Conservation (phyloP, 805 yeast species). For the Starmerella geochares region DNA sequence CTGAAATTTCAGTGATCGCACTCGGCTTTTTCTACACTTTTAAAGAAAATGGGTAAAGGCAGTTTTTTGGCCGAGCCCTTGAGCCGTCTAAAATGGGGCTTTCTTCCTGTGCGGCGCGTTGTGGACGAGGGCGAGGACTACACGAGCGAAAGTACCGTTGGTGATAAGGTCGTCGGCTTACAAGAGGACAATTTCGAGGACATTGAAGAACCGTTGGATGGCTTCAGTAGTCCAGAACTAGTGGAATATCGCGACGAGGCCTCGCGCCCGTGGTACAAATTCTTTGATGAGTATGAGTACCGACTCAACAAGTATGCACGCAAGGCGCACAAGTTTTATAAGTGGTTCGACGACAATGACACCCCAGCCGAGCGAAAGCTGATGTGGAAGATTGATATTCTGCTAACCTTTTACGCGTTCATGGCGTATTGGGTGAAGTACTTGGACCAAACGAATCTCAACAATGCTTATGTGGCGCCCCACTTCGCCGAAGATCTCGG, state of each 20-base stretch:
- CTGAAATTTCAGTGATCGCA: background rate
- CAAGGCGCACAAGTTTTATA: constrained; percentile 39
- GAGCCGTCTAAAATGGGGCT: constrained; percentile 19
- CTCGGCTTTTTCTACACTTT: background rate
- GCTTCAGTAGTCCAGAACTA: background rate
- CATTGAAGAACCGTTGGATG: background rate
- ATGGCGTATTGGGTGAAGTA: constrained; percentile 61
- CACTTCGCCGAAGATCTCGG: constrained; percentile 34
- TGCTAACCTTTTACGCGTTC: constrained; percentile 45
- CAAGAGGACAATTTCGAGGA: constrained; percentile 13
- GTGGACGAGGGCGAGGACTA: constrained; percentile 17
- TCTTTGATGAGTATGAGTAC: constrained; percentile 53
- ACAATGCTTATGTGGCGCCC: constrained; percentile 52
- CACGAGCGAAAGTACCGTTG: background rate
- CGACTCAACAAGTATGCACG: constrained; percentile 33
- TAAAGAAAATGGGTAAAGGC: background rate
- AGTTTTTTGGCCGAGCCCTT: background rate
- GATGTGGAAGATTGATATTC: constrained; percentile 45
- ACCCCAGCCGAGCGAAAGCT: constrained; percentile 41
- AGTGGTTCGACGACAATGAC: constrained; percentile 46
- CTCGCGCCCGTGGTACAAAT: constrained; percentile 34
- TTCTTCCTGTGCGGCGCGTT: constrained; percentile 18
- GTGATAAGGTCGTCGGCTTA: background rate
- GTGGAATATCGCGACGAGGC: constrained; percentile 22
- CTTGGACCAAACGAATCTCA: constrained; percentile 49